phyloP scores from a whole-genome alignment of 345 rosid species.

The Camelina laxa region DNA sequence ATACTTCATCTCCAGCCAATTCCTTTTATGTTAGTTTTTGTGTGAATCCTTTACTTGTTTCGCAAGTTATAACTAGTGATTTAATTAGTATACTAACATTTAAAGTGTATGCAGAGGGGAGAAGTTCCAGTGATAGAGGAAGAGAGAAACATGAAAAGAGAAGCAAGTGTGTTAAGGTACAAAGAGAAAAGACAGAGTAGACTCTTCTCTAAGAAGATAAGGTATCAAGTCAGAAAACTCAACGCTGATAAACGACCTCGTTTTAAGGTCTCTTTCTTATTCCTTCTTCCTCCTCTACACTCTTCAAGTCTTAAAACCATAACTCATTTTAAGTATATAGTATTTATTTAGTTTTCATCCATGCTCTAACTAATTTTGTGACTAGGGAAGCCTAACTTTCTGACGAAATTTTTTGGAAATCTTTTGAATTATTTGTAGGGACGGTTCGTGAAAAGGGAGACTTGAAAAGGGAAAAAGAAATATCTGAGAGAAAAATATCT shows the following conservation, averaged over 20 bases:
- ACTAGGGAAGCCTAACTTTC: conserved; percentile 1
- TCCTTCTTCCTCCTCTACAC: not conserved
- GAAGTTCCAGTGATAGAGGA: conserved; percentile 74
- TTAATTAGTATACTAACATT: conserved; percentile 10
- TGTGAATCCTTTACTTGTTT: conserved; percentile 23
- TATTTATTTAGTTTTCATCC: not conserved
- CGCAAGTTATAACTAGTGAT: conserved; percentile 15
- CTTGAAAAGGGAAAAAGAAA: conserved; percentile 20
- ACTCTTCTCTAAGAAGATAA: conserved; percentile 80
- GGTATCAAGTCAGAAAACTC: conserved; percentile 79
- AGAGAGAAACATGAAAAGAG: conserved; percentile 67
- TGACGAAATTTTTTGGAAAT: not conserved
- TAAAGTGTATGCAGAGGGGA: conserved; percentile 48
- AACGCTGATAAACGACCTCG: conserved; percentile 84
- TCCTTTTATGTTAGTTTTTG: conserved; percentile 54
- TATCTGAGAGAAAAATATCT: conserved; percentile 30
- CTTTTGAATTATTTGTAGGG: conserved; percentile 58
- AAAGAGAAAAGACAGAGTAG: conserved; percentile 74
- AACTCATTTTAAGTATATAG: too few relatives aligned
- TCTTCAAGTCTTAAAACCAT: not conserved
- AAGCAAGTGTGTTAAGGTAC: conserved; percentile 80
- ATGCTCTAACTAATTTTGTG: not conserved
- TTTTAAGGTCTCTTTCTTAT: conserved; percentile 54
- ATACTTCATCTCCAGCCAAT: conserved; percentile 42
- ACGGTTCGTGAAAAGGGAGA: conserved; percentile 58